A percentile compares a stretch with the other conserved stretches of the same genome.
Conservation (phyloP, 352 stramenopile species). For the Phytopythium boreale region DNA sequence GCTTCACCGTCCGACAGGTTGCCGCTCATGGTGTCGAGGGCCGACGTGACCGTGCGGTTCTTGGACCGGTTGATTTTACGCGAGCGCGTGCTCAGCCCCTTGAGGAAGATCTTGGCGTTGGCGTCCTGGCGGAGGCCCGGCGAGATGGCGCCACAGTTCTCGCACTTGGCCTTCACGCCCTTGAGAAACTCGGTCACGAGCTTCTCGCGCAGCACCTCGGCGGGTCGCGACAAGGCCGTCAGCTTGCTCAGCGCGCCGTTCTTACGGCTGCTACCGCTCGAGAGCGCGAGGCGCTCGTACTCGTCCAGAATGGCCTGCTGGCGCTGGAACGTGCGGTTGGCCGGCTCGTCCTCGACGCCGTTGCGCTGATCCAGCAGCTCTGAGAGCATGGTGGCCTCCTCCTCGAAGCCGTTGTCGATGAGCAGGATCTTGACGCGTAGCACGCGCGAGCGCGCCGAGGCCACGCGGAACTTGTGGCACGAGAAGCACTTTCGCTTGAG, state of each 20-base stretch:
- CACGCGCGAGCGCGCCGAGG: constrained; percentile 70
- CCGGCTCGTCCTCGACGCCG: constrained; percentile 78
- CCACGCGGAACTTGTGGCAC: constrained; percentile 96
- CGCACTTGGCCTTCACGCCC: constrained; percentile 92
- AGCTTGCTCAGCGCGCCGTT: constrained; percentile 25
- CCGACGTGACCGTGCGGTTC: constrained; percentile 78
- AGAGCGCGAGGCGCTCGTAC: constrained; percentile 85
- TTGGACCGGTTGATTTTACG: constrained; percentile 82
- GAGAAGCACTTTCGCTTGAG: constrained; percentile 98
- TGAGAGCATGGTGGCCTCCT: constrained; percentile 70
- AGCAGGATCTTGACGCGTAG: constrained; percentile 91
- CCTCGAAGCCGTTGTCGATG: constrained; percentile 85
- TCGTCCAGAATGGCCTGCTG: constrained; percentile 87
- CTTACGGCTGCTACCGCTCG: constrained; percentile 25
- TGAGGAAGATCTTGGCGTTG: constrained; percentile 98
- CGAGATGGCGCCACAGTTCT: constrained; percentile 96
- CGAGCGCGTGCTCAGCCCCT: constrained; percentile 73
- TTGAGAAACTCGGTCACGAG: constrained; percentile 91
- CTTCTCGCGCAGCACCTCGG: constrained; percentile 75
- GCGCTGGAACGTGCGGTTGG: constrained; percentile 67
- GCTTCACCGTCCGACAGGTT: constrained; percentile 59
- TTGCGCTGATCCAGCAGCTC: constrained; percentile 87
- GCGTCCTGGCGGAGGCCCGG: constrained; percentile 96
- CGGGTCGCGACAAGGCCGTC: constrained; percentile 42
- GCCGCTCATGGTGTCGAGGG: constrained; percentile 76